phyloP scores from a whole-genome alignment of 176 grass and related monocot genomes.

The Avena eriantha region DNA sequence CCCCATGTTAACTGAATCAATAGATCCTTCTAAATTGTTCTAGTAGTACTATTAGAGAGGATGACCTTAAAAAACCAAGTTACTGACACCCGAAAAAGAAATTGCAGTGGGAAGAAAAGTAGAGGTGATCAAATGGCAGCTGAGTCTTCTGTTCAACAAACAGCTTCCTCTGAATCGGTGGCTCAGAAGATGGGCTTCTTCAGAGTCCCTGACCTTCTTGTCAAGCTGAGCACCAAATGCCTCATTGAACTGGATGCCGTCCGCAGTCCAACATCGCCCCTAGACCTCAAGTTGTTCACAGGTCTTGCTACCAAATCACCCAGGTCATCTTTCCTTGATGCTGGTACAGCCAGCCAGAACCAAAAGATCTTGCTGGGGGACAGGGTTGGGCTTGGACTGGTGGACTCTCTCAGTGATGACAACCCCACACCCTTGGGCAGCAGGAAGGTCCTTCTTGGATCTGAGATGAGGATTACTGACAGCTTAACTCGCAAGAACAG shows the following conservation, averaged over 20 bases:
- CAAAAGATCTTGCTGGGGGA: conserved; percentile 57
- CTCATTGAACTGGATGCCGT: conserved; percentile 62
- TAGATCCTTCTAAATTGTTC: neutral
- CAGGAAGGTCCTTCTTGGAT: conserved; percentile 66
- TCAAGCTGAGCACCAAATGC: conserved; percentile 67
- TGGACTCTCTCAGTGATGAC: conserved; percentile 59
- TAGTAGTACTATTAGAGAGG: neutral
- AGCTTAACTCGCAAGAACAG: conserved; percentile 52
- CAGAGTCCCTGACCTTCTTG: conserved; percentile 57
- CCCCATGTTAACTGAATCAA: neutral
- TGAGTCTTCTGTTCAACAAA: conserved; percentile 35
- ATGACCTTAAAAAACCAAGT: neutral
- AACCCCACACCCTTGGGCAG: conserved; percentile 43
- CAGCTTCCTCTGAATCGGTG: conserved; percentile 41
- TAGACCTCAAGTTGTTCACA: conserved; percentile 72
- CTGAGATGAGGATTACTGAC: conserved; percentile 62
- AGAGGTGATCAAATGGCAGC: conserved; percentile 48
- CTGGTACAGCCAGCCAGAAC: conserved; percentile 35
- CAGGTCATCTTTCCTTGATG: conserved; percentile 52
- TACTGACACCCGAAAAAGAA: conserved; percentile 2
- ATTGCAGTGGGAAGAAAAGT: conserved; percentile 37
- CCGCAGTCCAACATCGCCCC: conserved; percentile 66
- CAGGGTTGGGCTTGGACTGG: conserved; percentile 68
- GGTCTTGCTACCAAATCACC: conserved; percentile 61
- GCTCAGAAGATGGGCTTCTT: conserved; percentile 65